phyloP scores from a whole-genome alignment of 2,329 filamentous ascomycete species.

The Fusarium goolgardi region DNA sequence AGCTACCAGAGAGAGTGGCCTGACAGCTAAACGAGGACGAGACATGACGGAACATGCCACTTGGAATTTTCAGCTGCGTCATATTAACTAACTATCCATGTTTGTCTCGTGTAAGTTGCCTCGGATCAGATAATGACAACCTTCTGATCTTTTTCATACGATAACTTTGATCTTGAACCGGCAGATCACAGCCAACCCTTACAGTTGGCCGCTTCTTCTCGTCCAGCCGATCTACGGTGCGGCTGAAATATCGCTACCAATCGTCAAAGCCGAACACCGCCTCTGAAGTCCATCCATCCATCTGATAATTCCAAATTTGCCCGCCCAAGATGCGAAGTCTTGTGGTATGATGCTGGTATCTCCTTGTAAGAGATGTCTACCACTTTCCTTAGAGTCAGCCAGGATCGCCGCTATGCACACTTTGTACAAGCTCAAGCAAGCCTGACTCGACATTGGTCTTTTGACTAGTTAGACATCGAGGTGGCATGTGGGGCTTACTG shows the following conservation, averaged over 20 bases:
- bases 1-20: conserved; percentile 10
- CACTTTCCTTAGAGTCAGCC: background rate
- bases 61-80: conserved; percentile 17
- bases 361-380: background rate
- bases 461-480: background rate
- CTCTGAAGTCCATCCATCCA: background rate
- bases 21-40: conserved; percentile 7
- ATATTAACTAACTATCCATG: background rate
- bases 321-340: background rate
- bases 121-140: conserved; percentile 29
- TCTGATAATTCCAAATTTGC: conserved; percentile 24
- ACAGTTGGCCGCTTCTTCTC: conserved; percentile 2
- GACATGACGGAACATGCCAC: background rate
- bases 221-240: conserved; percentile 7
- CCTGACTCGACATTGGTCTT: conserved; percentile 11
- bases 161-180: conserved; percentile 35
- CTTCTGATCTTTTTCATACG: conserved; percentile 38
- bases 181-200: conserved; percentile 4
- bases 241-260: conserved; percentile 21
- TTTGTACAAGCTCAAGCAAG: conserved; percentile 6
- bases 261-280: conserved; percentile 4
- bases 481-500: conserved; percentile 22
- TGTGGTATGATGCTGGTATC: background rate
- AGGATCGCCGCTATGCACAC: background rate
- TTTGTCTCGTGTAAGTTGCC: conserved; percentile 2